Conservation (phyloP, 257 asterid species). For the Salvia rosmarinus region DNA sequence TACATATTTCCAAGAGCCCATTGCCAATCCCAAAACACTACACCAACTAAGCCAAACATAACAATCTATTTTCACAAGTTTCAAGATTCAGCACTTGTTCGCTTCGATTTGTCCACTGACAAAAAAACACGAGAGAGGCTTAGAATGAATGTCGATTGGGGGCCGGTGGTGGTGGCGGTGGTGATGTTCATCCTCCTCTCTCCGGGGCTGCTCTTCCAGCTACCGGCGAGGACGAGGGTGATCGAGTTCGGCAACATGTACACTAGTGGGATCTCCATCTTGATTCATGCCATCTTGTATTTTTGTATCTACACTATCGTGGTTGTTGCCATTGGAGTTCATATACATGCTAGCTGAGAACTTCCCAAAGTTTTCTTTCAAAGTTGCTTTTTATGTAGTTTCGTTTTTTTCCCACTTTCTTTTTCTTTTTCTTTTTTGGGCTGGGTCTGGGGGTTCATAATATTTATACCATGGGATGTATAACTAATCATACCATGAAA, state of each 20-base stretch:
- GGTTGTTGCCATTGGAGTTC: slow-evolving; percentile 81
- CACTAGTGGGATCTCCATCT: slow-evolving; percentile 83
- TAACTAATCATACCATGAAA: neutral
- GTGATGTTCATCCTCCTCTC: slow-evolving; percentile 82
- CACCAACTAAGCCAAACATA: neutral
- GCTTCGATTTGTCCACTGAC: neutral
- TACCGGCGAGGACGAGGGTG: slow-evolving; percentile 79
- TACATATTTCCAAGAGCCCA: slow-evolving; percentile 30
- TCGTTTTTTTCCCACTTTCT: neutral
- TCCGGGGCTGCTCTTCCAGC: slow-evolving; percentile 86
- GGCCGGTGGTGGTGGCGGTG: slow-evolving; percentile 94
- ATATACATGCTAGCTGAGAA: slow-evolving; percentile 56
- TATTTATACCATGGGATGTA: neutral
- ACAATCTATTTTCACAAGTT: neutral
- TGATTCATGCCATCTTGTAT: slow-evolving; percentile 74
- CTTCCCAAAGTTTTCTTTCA: neutral
- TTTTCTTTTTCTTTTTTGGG: neutral
- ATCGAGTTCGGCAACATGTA: slow-evolving; percentile 92
- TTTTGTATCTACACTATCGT: slow-evolving; percentile 86
- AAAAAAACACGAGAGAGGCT: neutral
- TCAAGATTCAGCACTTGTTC: neutral
- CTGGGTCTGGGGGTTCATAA: neutral
- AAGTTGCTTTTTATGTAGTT: neutral
- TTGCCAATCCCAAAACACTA: neutral
- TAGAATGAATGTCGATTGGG: slow-evolving; percentile 66